Conservation (phyloP, 805 yeast genomes). For the Starmerella sp. region DNA sequence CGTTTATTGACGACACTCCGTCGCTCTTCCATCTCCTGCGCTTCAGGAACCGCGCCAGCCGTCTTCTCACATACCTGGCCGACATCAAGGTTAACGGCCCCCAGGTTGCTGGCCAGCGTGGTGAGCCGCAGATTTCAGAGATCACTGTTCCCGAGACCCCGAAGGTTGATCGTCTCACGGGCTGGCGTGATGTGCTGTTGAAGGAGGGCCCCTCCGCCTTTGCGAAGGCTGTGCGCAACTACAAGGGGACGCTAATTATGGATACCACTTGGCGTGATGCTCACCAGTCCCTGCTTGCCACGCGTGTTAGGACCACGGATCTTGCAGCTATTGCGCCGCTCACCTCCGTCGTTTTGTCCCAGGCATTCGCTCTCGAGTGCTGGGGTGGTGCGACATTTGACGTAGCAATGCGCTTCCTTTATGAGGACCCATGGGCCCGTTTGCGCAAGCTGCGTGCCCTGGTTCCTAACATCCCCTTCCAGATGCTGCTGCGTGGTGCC, state of each 20-base stretch:
- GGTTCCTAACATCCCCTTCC: conserved; percentile 98
- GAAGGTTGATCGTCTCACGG: conserved; percentile 47
- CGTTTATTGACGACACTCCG: conserved; percentile 97
- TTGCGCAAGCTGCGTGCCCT: conserved; percentile 72
- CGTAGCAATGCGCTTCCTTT: conserved; percentile 94
- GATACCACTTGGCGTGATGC: conserved; percentile 99
- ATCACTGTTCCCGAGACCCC: conserved; percentile 53
- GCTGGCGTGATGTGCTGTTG: conserved; percentile 85
- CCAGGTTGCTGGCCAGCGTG: conserved; percentile 89
- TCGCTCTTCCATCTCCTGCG: conserved; percentile 85
- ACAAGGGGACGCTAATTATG: conserved; percentile 83
- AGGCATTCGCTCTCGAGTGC: conserved; percentile 93
- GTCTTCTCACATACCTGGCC: conserved; percentile 78
- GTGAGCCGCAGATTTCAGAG: conserved; percentile 74
- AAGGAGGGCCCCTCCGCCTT: conserved; percentile 81
- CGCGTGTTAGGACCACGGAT: conserved; percentile 93
- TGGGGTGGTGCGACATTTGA: conserved; percentile 99
- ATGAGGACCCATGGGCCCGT: conserved; percentile 99
- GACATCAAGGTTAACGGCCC: conserved; percentile 94
- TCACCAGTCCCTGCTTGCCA: conserved; percentile 93
- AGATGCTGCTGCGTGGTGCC: conserved; percentile 98
- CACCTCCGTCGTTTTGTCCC: conserved; percentile 79
- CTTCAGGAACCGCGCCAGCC: conserved; percentile 95
- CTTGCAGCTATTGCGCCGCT: conserved; percentile 83
- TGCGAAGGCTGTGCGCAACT: conserved; percentile 74